Conservation (phyloP, 2,329 filamentous ascomycete species). For the Colletotrichum endophyticum region DNA sequence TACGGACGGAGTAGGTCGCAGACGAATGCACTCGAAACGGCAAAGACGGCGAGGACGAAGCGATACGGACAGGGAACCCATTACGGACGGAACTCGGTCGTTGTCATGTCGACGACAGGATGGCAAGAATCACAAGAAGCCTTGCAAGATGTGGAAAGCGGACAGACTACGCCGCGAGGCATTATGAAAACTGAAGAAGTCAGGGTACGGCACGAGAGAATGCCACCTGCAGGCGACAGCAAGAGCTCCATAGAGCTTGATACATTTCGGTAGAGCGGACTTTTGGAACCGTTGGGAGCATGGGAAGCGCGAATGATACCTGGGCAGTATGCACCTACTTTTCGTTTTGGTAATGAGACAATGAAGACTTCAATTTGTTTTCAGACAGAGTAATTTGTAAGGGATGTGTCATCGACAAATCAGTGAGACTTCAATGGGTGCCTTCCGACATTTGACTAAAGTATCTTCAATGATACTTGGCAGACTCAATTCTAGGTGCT, state of each 20-base stretch:
- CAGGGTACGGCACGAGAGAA: conserved; percentile 26
- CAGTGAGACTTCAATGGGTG: background rate
- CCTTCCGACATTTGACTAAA: background rate
- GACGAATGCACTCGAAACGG: conserved; percentile 3
- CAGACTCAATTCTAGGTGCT: background rate
- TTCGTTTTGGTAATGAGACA: background rate
- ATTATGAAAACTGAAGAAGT: conserved; percentile 36
- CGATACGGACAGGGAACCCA: conserved; percentile 22
- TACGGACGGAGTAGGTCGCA: conserved; percentile 27
- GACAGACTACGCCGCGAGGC: conserved; percentile 12
- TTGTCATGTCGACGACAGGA: conserved; percentile 34
- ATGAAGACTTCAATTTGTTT: background rate
- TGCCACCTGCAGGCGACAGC: background rate
- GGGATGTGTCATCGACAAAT: background rate
- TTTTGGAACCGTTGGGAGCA: background rate
- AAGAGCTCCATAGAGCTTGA: conserved; percentile 22
- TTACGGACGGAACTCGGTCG: conserved; percentile 33
- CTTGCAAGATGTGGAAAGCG: conserved; percentile 26
- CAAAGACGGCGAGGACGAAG: conserved; percentile 19
- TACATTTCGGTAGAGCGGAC: background rate
- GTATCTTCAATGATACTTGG: rapidly evolving
- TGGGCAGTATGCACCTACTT: background rate
- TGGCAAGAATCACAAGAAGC: conserved; percentile 38
- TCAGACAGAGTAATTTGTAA: background rate
- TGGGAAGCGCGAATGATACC: background rate